Conservation (phyloP, 768 basidiomycete genomes). For the Rhizopogon sp. region DNA sequence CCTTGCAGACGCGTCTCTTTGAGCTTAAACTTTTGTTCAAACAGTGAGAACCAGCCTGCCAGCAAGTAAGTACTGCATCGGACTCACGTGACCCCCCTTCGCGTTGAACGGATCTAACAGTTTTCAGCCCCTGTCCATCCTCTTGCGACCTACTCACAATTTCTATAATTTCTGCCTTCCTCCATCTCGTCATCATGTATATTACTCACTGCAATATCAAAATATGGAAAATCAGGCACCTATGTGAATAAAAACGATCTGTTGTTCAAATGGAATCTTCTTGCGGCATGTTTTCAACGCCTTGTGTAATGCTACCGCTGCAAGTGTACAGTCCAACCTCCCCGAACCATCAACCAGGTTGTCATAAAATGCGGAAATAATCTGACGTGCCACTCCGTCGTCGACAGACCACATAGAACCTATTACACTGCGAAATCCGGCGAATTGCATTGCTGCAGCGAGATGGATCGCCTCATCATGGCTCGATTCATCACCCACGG, state of each 20-base stretch:
- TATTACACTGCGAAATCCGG: slow-evolving; percentile 16
- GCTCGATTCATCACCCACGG: slow-evolving; percentile 8
- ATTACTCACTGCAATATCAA: background rate
- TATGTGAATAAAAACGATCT: slow-evolving; percentile 1
- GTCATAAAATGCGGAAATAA: background rate
- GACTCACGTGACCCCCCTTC: slow-evolving; percentile 63
- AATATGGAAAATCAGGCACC: background rate
- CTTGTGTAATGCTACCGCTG: background rate
- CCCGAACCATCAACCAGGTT: background rate
- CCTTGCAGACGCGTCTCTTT: slow-evolving; percentile 59
- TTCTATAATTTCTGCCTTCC: too few relatives aligned
- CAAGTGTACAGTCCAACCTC: background rate
- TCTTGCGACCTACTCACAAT: too few relatives aligned
- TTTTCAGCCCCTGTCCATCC: too few relatives aligned
- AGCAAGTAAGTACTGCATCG: background rate
- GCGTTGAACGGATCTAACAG: slow-evolving; percentile 25
- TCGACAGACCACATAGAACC: slow-evolving; percentile 19
- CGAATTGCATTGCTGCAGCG: slow-evolving; percentile 17
- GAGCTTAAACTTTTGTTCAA: slow-evolving; percentile 43
- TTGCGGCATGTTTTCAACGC: background rate
- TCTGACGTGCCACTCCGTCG: slow-evolving; percentile 7
- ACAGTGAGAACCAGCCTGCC: too few relatives aligned
- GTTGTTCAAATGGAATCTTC: background rate
- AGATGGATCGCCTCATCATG: slow-evolving; percentile 18
- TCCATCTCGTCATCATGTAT: background rate